These are phyloP conservation scores for Phyllosticta paracitricarpa DNA, from an alignment of 2,329 filamentous ascomycete species.

Conservation along the genomic window DNA sequence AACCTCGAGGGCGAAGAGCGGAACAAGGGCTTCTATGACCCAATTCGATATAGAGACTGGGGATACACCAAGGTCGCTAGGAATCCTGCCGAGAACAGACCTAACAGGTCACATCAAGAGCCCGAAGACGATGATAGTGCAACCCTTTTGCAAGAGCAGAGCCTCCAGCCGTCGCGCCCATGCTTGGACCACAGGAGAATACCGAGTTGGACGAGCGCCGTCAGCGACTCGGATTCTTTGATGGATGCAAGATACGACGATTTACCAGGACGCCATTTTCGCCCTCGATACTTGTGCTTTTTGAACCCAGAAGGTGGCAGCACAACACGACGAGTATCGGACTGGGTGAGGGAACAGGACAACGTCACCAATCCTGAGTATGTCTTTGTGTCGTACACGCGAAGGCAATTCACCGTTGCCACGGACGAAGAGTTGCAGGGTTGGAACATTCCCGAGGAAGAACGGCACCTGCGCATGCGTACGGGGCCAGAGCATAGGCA, in stretches of 20 bases:
- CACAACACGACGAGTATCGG: neutral
- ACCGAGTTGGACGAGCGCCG: neutral
- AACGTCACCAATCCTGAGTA: neutral
- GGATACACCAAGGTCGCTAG: constrained; percentile 2
- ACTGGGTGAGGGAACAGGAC: constrained; percentile 2
- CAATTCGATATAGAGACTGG: constrained; percentile 4
- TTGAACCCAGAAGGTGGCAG: constrained; percentile 6
- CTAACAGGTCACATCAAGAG: neutral
- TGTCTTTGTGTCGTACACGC: constrained; percentile 9
- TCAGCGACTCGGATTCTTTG: neutral
- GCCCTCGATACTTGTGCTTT: constrained; percentile 23
- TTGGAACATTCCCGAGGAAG: neutral
- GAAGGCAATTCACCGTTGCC: constrained; percentile 4
- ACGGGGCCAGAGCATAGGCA: neutral
- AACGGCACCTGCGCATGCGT: neutral
- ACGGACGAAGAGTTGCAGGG: neutral
- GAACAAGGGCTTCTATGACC: constrained; percentile 7
- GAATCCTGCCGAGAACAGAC: constrained; percentile 4
- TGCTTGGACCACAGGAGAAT: neutral
- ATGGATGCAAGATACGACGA: neutral
- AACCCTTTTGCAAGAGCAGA: neutral
- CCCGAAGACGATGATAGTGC: neutral
- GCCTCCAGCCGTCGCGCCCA: neutral
- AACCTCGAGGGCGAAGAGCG: constrained; percentile 2
- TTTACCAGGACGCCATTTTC: neutral